Percentiles rank a stretch among this genome's conserved stretches.
Conservation (phyloP, 495 filamentous ascomycete genomes). For the Lasiosphaeris hirsuta region DNA sequence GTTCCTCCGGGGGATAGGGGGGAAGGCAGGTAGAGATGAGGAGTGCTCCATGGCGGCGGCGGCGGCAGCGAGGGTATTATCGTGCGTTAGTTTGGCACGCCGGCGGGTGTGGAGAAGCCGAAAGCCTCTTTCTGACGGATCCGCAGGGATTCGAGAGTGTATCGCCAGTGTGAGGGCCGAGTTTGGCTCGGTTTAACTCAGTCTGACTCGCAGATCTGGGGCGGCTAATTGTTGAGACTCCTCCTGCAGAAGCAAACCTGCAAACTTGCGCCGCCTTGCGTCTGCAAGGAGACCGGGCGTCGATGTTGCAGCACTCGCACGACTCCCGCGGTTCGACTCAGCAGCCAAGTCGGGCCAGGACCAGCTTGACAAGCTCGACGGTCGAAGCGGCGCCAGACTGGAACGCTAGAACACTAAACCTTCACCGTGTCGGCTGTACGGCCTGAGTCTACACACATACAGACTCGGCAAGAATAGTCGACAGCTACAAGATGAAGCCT, state of each 20-base stretch:
- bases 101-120: background rate
- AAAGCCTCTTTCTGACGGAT: conserved; percentile 11
- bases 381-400: conserved; percentile 9
- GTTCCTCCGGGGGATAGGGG: conserved; percentile 30
- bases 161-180: conserved; percentile 12
- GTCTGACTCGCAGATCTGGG: conserved; percentile 7
- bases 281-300: conserved; percentile 18
- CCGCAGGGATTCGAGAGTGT: conserved; percentile 4
- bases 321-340: background rate
- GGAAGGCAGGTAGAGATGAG: conserved; percentile 18
- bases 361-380: background rate
- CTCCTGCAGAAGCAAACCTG: conserved; percentile 24
- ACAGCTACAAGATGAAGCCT: background rate
- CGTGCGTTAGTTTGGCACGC: conserved; percentile 21
- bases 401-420: too few relatives aligned
- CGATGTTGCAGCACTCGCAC: background rate
- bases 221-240: conserved; percentile 26
- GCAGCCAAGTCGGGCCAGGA: conserved; percentile 10
- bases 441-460: background rate
- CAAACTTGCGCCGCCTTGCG: conserved; percentile 5
- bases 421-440: background rate
- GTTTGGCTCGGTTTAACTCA: background rate
- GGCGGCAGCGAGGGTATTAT: conserved; percentile 19
- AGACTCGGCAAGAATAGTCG: background rate
- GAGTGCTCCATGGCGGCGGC: conserved; percentile 28